Base-by-base conservation (phyloP, 228 moss, liverwort and hornwort genomes). In the Sphagnum magellanicum region DNA sequence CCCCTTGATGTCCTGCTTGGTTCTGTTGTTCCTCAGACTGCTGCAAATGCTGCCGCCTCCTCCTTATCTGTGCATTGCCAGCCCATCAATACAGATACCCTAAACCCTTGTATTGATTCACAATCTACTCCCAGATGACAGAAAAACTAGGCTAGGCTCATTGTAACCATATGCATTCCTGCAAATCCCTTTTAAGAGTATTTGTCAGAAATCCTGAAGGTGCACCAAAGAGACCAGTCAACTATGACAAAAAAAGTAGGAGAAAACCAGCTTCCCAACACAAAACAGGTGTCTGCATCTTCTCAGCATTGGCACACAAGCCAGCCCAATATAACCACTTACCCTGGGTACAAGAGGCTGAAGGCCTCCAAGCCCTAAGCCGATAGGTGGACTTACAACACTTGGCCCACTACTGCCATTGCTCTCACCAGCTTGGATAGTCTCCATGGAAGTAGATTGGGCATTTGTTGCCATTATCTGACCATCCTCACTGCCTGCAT, bases 301-400 rank as follows among this genome's bases (percentile, higher is more conserved):
- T 32, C 32, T 32, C 32, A 32, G 32, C 32, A 32, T 32, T 32
- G 32, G 32, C 3, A 32, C 32, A 32, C 32, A 32, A 32, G 32
- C 32, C 32, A 32, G 32, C 55, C 55, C 8, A 55, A 55, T 8
- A 55, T 55, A 57, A 63, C 61, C 51, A 73, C 87, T 79, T 84
- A 97, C 97, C 93, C 93, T 91, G 68, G 88, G 50, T 73, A 88
- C 81, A 69, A 88, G 90, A 75, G 93, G 93, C 77, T 90, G 90
- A 66, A 98, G 88, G 59, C 87, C 90, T 60, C 93, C 93, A 76
- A 91, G 85, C 68, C 93, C 97, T 70, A 98, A 81, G 72, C 97
- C 97, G 77, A 89, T 75, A 48, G 91, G 91, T 74, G 84, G 69
- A 71, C 71, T 78, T 16, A 70, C 67, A 66, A 71, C 61, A 60